These are phyloP conservation scores for Graphilbum fragrans DNA, from an alignment of 2,329 filamentous ascomycete species.

Conservation along the genomic window DNA sequence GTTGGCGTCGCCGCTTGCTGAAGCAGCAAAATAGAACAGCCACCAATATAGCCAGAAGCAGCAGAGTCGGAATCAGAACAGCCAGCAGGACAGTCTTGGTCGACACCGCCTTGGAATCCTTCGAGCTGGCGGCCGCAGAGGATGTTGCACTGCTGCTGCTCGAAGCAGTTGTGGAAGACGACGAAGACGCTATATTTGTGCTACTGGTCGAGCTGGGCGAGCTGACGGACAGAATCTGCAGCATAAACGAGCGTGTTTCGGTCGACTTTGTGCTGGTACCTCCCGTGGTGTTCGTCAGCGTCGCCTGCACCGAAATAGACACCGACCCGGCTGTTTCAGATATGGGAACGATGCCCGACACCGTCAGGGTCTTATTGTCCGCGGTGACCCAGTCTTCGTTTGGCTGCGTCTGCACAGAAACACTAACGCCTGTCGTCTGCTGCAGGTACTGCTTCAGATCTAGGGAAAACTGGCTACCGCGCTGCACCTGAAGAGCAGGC, in stretches of 20 bases:
- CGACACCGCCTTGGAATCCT: neutral
- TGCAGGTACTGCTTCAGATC: conserved; percentile 29
- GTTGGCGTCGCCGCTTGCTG: conserved; percentile 15
- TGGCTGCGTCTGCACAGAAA: conserved; percentile 24
- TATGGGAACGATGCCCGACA: conserved; percentile 28
- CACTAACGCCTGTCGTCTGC: conserved; percentile 23
- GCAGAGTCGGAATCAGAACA: conserved; percentile 28
- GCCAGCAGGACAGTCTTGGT: conserved; percentile 25
- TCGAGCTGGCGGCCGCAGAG: neutral
- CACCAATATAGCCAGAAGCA: conserved; percentile 22
- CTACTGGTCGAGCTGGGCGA: conserved; percentile 13
- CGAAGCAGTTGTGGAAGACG: conserved; percentile 3
- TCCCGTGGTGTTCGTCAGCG: conserved; percentile 20
- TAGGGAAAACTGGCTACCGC: conserved; percentile 29
- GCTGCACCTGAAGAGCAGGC: conserved; percentile 24
- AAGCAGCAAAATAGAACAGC: conserved; percentile 15
- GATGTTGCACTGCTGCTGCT: conserved; percentile 9
- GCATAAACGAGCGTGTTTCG: conserved; percentile 24
- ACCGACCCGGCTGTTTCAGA: conserved; percentile 15
- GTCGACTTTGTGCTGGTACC: conserved; percentile 11
- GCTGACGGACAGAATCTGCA: conserved; percentile 21
- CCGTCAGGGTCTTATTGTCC: conserved; percentile 17
- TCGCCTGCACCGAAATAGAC: conserved; percentile 17
- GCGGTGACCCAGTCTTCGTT: conserved; percentile 30
- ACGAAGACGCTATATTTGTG: conserved; percentile 4